Conservation (phyloP, 1,284 basidiomycete genomes). For the Takashimella tepidaria region DNA sequence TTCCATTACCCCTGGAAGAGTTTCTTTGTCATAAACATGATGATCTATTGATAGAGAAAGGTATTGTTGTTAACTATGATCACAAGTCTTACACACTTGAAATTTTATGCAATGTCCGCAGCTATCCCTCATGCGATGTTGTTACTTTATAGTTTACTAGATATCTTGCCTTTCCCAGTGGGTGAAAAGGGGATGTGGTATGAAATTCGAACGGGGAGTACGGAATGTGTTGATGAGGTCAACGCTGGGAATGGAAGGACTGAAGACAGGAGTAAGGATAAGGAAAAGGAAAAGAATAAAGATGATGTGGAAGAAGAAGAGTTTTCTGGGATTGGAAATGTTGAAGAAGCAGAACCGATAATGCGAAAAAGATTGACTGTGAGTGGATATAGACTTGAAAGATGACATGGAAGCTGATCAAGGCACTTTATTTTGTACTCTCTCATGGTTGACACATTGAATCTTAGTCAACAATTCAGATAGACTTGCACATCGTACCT, state of each 20-base stretch:
- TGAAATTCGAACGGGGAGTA: conserved; percentile 66
- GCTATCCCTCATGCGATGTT: conserved; percentile 77
- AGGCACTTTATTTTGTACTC: too few relatives aligned
- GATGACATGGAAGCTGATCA: too few relatives aligned
- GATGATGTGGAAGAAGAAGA: conserved; percentile 5
- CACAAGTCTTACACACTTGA: conserved; percentile 67
- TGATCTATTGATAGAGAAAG: too few relatives aligned
- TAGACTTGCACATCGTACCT: not conserved
- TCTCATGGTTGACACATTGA: too few relatives aligned
- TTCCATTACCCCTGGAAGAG: too few relatives aligned
- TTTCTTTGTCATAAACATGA: too few relatives aligned
- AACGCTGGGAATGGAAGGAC: not conserved
- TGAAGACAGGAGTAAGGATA: not conserved
- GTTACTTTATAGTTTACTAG: conserved; percentile 65
- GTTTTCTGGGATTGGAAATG: conserved; percentile 7
- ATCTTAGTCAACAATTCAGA: not conserved
- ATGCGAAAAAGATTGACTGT: conserved; percentile 5
- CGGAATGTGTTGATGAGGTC: conserved; percentile 75
- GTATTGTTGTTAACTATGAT: too few relatives aligned
- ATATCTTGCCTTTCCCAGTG: conserved; percentile 62
- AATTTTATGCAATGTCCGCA: conserved; percentile 76
- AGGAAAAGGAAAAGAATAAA: not conserved
- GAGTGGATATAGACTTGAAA: not conserved
- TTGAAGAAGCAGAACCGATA: conserved; percentile 2
- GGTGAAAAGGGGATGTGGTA: conserved; percentile 58